Evolutionary conservation across 257 asterid species (phyloP).

Genomic region (Solanum peruvianum): DNA sequence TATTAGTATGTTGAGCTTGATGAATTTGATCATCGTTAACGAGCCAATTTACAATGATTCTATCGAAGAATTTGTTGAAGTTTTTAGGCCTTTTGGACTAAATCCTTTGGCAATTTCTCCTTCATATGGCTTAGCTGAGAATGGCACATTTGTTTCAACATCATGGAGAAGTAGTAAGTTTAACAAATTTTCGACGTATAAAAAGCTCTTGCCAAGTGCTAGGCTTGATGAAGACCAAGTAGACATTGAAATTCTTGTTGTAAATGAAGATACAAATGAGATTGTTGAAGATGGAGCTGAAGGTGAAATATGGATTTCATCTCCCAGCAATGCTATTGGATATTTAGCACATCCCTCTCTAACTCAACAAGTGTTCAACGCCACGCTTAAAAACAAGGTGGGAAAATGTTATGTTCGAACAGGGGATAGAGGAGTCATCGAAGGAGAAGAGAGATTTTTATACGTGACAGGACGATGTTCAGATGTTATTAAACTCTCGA

Average conservation of each 20-base stretch:
- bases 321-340: constrained; percentile 65
- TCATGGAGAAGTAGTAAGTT: constrained; percentile 43
- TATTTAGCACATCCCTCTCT: constrained; percentile 60
- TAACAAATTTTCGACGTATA: constrained; percentile 6
- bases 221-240: constrained; percentile 41
- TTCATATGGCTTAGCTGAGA: constrained; percentile 73
- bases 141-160: constrained; percentile 71
- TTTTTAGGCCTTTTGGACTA: constrained; percentile 37
- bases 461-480: constrained; percentile 51
- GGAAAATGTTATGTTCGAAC: constrained; percentile 38
- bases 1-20: constrained; percentile 33
- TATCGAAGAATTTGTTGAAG: constrained; percentile 28
- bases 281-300: constrained; percentile 49
- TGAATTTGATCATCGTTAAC: constrained; percentile 51
- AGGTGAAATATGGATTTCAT: constrained; percentile 87
- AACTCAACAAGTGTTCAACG: constrained; percentile 42
- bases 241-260: constrained; percentile 50
- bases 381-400: constrained; percentile 11
- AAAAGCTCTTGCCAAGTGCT: constrained; percentile 61
- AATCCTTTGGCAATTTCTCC: constrained; percentile 46
- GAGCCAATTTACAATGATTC: constrained; percentile 53
- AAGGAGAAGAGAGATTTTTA: constrained; percentile 41
- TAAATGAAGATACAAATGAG: constrained; percentile 45
- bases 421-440: constrained; percentile 58
- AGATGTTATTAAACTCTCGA: constrained; percentile 30